Evolutionary conservation across 768 basidiomycete genomes (phyloP), one percentile per base, ranked within the genome.

Genomic region (Tulasnella sp.): DNA sequence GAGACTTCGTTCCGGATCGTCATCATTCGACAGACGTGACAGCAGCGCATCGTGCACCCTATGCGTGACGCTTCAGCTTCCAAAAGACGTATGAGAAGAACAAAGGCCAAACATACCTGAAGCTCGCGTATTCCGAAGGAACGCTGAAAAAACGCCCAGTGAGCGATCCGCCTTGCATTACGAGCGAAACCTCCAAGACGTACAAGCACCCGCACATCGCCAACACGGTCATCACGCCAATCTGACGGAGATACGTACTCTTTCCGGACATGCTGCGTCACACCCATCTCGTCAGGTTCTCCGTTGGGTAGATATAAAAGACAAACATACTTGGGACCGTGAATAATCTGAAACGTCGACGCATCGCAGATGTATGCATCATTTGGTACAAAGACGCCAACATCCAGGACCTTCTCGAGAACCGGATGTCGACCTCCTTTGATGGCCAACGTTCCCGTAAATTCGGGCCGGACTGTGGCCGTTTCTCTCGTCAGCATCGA

Each of bases 91-190:
- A 14, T n/a, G 31, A 70, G 54, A 37, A 29, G n/a, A 34, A 19
- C 12, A 72, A 3, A 37, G 11, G 11, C 3, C 19, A 1, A 14
- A 74, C 83, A 31, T 67, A 90, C 91, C 90, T 86, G 82, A 99
- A 95, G 80, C 92, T 94, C 6, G 93, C 95, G 81, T 96, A 99
- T 81, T 93, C 91, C 0, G 94, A 95, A 0, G 97, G 95, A 5
- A 99, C 93, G 80, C 83, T 84, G 39, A 29, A 31, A 19, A 74
- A 31, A 78, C 78, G 54, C 77, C 76, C 52, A 29, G 78, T 67
- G 22, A 79, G 72, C 17, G 64, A 58, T 68, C 78, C 11, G 64
- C n/a, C 77, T 68, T 7, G 74, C 68, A 36, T 45, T 49, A 1
- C 12, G 37, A 54, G 52, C 67, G 49, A 38, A 17, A 29, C 8